phyloP scores from a whole-genome alignment of 140 eudicot species.

The Anethum foeniculum region DNA sequence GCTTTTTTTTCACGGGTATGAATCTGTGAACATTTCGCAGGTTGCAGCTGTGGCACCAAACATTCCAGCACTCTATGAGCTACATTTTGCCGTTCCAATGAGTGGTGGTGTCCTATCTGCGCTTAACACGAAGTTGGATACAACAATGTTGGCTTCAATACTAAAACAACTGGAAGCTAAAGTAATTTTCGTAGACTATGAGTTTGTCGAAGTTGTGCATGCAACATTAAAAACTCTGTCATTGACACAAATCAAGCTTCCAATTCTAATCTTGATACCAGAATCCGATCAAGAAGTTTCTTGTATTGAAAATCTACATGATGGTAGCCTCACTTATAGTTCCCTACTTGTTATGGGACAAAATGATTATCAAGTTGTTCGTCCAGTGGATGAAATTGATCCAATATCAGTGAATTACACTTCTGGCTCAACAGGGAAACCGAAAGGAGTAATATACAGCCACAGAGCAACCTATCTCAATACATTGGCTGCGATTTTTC shows the following conservation, averaged over 20 bases:
- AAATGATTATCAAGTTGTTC: constrained; percentile 28
- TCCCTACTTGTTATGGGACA: constrained; percentile 36
- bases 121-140: constrained; percentile 46
- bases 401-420: constrained; percentile 62
- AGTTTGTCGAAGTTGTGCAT: constrained; percentile 19
- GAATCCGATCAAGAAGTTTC: constrained; percentile 1
- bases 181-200: constrained; percentile 38
- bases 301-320: neutral
- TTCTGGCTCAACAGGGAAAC: constrained; percentile 64
- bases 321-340: constrained; percentile 21
- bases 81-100: constrained; percentile 68
- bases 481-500: constrained; percentile 40
- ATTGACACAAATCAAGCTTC: constrained; percentile 10
- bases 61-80: constrained; percentile 56
- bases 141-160: constrained; percentile 30
- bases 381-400: constrained; percentile 44
- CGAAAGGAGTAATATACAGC: constrained; percentile 66
- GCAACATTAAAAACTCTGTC: constrained; percentile 22
- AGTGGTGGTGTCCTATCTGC: constrained; percentile 54
- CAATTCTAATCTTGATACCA: constrained; percentile 27
- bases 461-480: constrained; percentile 59
- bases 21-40: constrained; percentile 15
- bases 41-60: constrained; percentile 60
- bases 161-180: constrained; percentile 41
- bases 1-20: neutral